phyloP scores from a whole-genome alignment of 306 rosid genomes.

The Dicorynia guianensis region DNA sequence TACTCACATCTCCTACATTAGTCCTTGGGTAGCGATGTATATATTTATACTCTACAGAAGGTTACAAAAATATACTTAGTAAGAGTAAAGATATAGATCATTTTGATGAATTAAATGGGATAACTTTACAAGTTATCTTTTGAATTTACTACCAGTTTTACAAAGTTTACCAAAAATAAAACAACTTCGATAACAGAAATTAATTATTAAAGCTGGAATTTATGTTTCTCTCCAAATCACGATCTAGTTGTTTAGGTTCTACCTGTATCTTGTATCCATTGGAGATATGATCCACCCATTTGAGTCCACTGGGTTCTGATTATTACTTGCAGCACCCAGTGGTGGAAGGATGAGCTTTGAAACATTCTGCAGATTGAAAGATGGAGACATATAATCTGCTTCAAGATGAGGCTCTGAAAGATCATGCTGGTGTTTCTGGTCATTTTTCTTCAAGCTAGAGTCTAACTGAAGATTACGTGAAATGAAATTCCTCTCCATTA shows the following conservation, averaged over 20 bases:
- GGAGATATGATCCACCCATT: conserved; percentile 80
- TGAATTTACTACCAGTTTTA: not conserved
- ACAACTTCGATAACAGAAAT: not conserved
- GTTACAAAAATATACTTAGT: too few species aligned
- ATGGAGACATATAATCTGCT: conserved; percentile 40
- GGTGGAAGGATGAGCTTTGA: conserved; percentile 96
- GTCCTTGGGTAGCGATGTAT: too few species aligned
- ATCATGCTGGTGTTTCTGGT: conserved; percentile 23
- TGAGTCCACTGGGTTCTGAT: conserved; percentile 51
- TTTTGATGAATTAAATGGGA: too few species aligned
- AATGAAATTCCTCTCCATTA: conserved; percentile 51
- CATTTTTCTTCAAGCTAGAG: conserved; percentile 40
- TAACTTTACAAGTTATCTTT: too few species aligned
- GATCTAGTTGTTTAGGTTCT: conserved; percentile 4
- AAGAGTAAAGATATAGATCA: too few species aligned
- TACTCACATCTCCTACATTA: too few species aligned
- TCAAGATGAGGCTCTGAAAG: conserved; percentile 27
- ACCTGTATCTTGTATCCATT: conserved; percentile 90
- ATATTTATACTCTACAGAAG: too few species aligned
- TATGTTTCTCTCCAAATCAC: not conserved
- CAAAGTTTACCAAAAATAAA: not conserved
- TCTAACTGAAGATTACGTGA: conserved; percentile 35
- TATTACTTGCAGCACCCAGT: conserved; percentile 71
- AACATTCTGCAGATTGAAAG: conserved; percentile 59
- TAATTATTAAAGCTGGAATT: not conserved